Conservation (phyloP, 257 asterid genomes). For the Gynochthodes officinalis region DNA sequence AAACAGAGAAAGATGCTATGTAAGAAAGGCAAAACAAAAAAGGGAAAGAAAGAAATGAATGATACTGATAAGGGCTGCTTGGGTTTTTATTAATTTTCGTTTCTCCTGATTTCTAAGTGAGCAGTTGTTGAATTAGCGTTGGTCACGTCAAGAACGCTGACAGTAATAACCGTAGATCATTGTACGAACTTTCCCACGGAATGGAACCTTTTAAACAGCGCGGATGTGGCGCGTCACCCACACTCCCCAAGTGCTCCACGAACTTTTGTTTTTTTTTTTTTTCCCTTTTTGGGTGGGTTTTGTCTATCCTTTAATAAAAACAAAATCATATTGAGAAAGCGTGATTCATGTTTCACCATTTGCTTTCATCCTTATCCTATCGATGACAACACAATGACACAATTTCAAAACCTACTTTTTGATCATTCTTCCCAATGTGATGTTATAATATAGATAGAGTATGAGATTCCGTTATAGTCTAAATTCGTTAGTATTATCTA, state of each 20-base stretch:
- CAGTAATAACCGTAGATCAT: slow-evolving; percentile 9
- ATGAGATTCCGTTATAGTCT: too few species aligned
- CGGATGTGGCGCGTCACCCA: slow-evolving; percentile 7
- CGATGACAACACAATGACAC: too few species aligned
- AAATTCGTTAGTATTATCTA: too few species aligned
- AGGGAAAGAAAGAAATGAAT: background rate
- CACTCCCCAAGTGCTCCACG: background rate
- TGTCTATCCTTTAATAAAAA: too few species aligned
- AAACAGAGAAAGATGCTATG: slow-evolving; percentile 26
- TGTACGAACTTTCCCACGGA: background rate
- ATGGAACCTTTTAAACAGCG: background rate
- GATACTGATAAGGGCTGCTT: slow-evolving; percentile 8
- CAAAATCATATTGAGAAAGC: background rate
- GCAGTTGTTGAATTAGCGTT: slow-evolving; percentile 15
- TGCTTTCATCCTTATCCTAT: too few species aligned
- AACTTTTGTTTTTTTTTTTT: too few species aligned
- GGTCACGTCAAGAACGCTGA: slow-evolving; percentile 14
- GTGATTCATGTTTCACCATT: background rate
- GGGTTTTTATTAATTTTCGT: background rate
- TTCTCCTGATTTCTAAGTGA: background rate
- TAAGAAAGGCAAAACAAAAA: background rate
- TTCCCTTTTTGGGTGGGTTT: too few species aligned
- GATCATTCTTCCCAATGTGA: too few species aligned
- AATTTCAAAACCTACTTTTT: too few species aligned
- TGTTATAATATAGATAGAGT: too few species aligned